phyloP scores from a whole-genome alignment of 352 stramenopile species.

The Albugo candida region DNA sequence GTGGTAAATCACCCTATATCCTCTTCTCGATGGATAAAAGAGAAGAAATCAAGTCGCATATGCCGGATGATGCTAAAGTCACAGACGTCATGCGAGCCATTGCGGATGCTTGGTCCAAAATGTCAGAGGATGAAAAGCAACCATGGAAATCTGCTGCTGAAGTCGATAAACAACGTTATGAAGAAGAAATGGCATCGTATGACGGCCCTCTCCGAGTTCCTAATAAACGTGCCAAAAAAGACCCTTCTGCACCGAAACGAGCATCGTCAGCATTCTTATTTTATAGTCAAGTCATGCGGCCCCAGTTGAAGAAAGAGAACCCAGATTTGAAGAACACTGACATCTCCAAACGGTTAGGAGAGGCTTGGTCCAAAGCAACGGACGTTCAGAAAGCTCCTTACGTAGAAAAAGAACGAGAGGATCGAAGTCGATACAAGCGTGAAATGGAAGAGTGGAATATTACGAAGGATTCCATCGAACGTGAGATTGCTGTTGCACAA shows the following conservation, averaged over 20 bases:
- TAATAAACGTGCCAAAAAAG: slow-evolving; percentile 90
- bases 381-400: slow-evolving; percentile 82
- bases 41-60: slow-evolving; percentile 74
- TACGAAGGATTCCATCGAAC: slow-evolving; percentile 34
- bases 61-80: slow-evolving; percentile 75
- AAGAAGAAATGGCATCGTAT: slow-evolving; percentile 85
- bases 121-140: slow-evolving; percentile 79
- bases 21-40: slow-evolving; percentile 85
- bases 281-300: slow-evolving; percentile 82
- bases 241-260: slow-evolving; percentile 85
- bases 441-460: slow-evolving; percentile 87
- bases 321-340: slow-evolving; percentile 92
- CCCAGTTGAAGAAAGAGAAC: slow-evolving; percentile 80
- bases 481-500: slow-evolving; percentile 63
- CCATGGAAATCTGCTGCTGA: slow-evolving; percentile 85
- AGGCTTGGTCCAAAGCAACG: slow-evolving; percentile 83
- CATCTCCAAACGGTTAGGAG: slow-evolving; percentile 86
- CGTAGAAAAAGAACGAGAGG: slow-evolving; percentile 81
- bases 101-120: slow-evolving; percentile 76
- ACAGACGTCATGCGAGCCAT: slow-evolving; percentile 85
- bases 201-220: slow-evolving; percentile 80
- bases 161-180: slow-evolving; percentile 87
- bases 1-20: slow-evolving; percentile 82
- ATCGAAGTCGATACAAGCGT: slow-evolving; percentile 84
- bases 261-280: slow-evolving; percentile 90